Conservation (phyloP, 176 grass and related monocot species). For the maize (Zea mays) region DNA sequence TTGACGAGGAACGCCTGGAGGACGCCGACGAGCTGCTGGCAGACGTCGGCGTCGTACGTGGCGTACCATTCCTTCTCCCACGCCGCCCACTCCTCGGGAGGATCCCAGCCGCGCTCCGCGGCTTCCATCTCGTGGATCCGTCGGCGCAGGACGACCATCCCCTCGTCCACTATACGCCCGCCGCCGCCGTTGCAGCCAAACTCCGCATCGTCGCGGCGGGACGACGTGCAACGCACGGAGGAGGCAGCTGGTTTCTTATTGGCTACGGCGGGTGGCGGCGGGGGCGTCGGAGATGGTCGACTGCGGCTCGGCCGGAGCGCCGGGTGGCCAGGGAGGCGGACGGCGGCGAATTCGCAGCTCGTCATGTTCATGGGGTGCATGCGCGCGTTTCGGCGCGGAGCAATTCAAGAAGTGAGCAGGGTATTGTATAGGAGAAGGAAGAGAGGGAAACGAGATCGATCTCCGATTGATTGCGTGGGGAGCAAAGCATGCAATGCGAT, state of each 20-base stretch:
- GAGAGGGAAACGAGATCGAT: not conserved
- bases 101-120: constrained; percentile 49
- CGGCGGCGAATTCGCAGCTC: constrained; percentile 6
- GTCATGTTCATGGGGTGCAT: not conserved
- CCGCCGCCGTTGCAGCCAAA: not conserved
- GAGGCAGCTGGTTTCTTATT: not conserved
- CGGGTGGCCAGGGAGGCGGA: not conserved
- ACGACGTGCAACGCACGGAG: not conserved
- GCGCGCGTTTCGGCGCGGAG: not conserved
- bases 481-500: not conserved
- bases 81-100: constrained; percentile 45
- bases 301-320: not conserved
- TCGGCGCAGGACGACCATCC: constrained; percentile 50
- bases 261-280: not conserved
- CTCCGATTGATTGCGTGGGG: not conserved
- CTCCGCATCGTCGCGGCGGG: constrained; percentile 28
- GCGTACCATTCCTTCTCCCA: constrained; percentile 65
- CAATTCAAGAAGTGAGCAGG: not conserved
- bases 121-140: constrained; percentile 51
- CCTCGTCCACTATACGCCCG: constrained; percentile 39
- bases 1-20: constrained; percentile 52
- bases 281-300: not conserved
- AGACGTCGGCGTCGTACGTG: constrained; percentile 57
- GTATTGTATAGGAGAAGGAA: not conserved
- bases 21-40: constrained; percentile 26